Conservation (phyloP, 2,329 filamentous ascomycete genomes). For the Penicillium sp. region DNA sequence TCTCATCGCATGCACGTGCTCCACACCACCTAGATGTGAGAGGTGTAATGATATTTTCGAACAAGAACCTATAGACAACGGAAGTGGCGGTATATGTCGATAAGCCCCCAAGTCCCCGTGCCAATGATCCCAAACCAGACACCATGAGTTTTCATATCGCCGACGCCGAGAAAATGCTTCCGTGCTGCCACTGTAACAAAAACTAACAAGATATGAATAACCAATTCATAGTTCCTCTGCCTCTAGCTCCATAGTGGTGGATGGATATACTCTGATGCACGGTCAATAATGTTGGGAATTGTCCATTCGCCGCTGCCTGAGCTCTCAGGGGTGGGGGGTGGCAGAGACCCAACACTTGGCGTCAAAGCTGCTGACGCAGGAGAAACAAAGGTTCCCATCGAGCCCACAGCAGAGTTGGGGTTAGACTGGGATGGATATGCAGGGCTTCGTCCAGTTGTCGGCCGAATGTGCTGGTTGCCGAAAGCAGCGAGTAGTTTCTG, state of each 20-base stretch:
- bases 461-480: slow-evolving; percentile 22
- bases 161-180: slow-evolving; percentile 14
- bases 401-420: slow-evolving; percentile 12
- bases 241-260: slow-evolving; percentile 44
- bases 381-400: slow-evolving; percentile 16
- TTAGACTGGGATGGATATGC: slow-evolving; percentile 20
- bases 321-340: slow-evolving; percentile 49
- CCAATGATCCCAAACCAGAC: no score
- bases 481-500: slow-evolving; percentile 47
- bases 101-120: no score
- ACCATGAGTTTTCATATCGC: no score
- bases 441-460: slow-evolving; percentile 14
- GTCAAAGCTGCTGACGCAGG: slow-evolving; percentile 30
- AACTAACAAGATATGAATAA: slow-evolving; percentile 2
- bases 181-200: slow-evolving; percentile 8
- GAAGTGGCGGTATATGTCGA: no score
- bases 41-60: no score
- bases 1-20: no score
- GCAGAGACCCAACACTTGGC: slow-evolving; percentile 37
- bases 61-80: no score
- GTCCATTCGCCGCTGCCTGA: slow-evolving; percentile 49
- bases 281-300: slow-evolving; percentile 45
- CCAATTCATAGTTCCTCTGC: background rate
- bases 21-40: no score
- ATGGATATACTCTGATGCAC: slow-evolving; percentile 49